A percentile compares a stretch with the other conserved stretches of the same genome.
Evolutionary conservation across 768 basidiomycete species (phyloP).

Genomic region (Lactarius hatsudake): DNA sequence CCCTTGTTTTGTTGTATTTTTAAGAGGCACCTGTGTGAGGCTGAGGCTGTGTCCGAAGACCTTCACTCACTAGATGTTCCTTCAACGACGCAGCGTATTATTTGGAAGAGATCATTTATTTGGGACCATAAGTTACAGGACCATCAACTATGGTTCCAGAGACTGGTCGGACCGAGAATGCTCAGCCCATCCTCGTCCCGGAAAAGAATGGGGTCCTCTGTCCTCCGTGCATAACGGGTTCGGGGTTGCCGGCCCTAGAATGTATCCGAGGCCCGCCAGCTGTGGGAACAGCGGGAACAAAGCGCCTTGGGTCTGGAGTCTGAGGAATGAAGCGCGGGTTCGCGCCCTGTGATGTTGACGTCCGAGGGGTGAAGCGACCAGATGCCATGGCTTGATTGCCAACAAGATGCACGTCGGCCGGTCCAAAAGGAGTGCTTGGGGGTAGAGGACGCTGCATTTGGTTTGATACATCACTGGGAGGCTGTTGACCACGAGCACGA

Average conservation of each 20-base stretch:
- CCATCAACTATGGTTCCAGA: neutral
- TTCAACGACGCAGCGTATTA: neutral
- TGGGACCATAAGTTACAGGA: neutral
- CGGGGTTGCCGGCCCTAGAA: conserved; percentile 26
- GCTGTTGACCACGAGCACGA: conserved; percentile 1
- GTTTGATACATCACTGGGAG: neutral
- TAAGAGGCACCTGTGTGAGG: too few species aligned
- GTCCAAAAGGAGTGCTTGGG: neutral
- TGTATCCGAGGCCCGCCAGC: conserved; percentile 15
- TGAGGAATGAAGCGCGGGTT: conserved; percentile 25
- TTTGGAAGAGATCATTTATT: neutral
- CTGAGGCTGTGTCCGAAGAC: too few species aligned
- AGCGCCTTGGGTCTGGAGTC: conserved; percentile 25
- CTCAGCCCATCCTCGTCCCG: conserved; percentile 31
- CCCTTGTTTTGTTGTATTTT: neutral
- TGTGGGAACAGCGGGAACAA: conserved; percentile 19
- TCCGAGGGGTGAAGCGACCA: conserved; percentile 18
- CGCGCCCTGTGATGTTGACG: conserved; percentile 12
- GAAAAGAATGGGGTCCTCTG: conserved; percentile 58
- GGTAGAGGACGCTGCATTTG: conserved; percentile 6
- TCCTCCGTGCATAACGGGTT: conserved; percentile 18
- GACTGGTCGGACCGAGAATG: neutral
- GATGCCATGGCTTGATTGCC: neutral
- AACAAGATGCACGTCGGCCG: neutral
- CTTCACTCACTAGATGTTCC: neutral